Base-by-base conservation (phyloP, 2,329 filamentous ascomycete species). In the Phyllosticta citrichinensis region DNA sequence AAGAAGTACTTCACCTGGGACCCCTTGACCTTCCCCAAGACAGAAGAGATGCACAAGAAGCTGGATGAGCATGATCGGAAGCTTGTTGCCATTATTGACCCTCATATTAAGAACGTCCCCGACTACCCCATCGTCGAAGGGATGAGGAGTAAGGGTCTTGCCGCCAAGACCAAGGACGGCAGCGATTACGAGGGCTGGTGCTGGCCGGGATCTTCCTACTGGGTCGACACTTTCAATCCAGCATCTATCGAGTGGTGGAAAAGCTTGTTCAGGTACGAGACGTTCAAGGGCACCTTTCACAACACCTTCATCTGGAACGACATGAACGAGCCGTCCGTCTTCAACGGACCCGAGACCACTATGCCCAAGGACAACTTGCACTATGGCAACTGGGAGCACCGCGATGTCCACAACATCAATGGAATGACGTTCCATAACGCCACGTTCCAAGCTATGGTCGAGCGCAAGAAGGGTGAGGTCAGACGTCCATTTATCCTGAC, bases 1-100 rank as follows among this genome's bases (percentile, higher is more conserved):
- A 93, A 94, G 76, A 95, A 96, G 77, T 99, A 99, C 79, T 99
- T 99, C 73, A 97, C 92, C 0, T 99, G 91, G 89, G 93, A 99
- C 69, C 83, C 86, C 20, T 82, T 96, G 69, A 94, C 87, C 56
- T 99, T 99, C 75, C 81, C 85, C 14, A 86, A 97, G 67, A 92
- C 94, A 0, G 83, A 88, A 56, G 83, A 84, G 56, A 99, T 97
- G 91, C 86, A 90, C 66, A 80, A 96, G 73, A 89, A 95, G 69
- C 82, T 97, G 10, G 91, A 92, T 65, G 83, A 85, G 64, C 88
- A 90, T 57, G 89, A 92, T 52, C 85, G 94, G 64, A 96, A 97
- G 75, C 83, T 97, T 9, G 94, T 97, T 12, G 84, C 89, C 55
- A 95, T 99, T 67, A 96, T 97, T 64, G 94, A 99, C 66, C 94